phyloP scores from a whole-genome alignment of 2,329 filamentous ascomycete species.

The Ambrosiella cleistominuta region DNA sequence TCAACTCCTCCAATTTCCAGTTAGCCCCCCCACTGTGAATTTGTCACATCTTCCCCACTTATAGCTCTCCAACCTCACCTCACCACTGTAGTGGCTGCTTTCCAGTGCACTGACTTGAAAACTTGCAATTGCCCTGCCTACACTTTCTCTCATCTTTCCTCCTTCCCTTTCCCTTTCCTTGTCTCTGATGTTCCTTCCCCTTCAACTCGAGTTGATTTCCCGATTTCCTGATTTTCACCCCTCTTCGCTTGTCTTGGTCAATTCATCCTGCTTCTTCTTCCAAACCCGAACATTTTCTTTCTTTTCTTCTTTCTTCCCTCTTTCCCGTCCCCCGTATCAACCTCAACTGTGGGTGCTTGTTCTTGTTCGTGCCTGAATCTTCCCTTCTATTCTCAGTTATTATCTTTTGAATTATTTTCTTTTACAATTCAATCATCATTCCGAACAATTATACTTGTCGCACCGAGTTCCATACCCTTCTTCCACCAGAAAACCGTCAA shows the following conservation, averaged over 20 bases:
- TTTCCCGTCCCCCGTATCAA: not conserved
- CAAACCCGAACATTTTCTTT: not conserved
- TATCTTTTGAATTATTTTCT: not conserved
- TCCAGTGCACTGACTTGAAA: not conserved
- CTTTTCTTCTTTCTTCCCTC: not conserved
- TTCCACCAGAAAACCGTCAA: no score
- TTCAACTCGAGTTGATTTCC: not conserved
- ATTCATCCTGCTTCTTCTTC: slow-evolving; percentile 2
- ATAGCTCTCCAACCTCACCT: not conserved
- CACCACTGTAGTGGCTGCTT: not conserved
- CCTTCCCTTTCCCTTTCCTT: not conserved
- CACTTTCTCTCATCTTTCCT: not conserved
- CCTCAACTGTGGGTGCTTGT: slow-evolving; percentile 2
- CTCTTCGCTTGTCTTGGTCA: not conserved
- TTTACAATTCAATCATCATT: not conserved
- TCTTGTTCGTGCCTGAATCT: not conserved
- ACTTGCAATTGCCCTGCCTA: not conserved
- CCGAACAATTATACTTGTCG: not conserved
- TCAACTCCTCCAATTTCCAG: no score
- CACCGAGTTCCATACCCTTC: no score
- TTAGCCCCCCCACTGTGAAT: no score
- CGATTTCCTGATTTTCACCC: not conserved
- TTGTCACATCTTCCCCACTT: no score
- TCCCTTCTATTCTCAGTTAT: not conserved
- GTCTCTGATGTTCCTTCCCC: not conserved